Evolutionary conservation across 2,329 filamentous ascomycete species (phyloP).

Genomic region (Fusarium sterilihyphosum): DNA sequence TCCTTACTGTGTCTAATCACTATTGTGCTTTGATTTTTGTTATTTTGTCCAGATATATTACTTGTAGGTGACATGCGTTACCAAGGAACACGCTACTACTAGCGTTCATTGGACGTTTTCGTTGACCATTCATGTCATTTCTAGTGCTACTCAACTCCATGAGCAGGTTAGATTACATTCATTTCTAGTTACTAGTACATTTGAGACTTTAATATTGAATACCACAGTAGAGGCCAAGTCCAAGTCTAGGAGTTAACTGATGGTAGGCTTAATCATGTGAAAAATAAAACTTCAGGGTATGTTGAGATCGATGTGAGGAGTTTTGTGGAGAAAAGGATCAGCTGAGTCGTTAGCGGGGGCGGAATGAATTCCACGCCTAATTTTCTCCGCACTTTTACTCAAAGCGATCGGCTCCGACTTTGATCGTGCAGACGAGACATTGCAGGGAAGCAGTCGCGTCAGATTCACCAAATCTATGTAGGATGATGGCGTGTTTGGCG

Average conservation of each 20-base stretch:
- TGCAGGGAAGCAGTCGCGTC: background rate
- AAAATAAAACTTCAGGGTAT: background rate
- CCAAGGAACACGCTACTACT: rapidly evolving
- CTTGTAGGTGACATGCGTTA: rapidly evolving
- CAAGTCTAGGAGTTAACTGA: no score
- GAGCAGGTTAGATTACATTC: rapidly evolving
- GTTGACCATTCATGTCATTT: no score
- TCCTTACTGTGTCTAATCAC: no score
- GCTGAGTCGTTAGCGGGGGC: background rate
- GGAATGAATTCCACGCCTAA: slow-evolving; percentile 2
- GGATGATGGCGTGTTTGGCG: background rate
- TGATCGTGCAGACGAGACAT: background rate
- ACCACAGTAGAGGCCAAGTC: rapidly evolving
- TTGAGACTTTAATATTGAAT: rapidly evolving
- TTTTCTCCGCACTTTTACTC: slow-evolving; percentile 3
- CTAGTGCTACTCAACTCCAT: no score
- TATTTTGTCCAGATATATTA: no score
- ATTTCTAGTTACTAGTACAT: no score
- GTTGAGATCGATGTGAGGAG: background rate
- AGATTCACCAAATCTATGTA: background rate
- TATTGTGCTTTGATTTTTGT: no score
- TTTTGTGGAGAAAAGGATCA: background rate
- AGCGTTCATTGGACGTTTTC: no score
- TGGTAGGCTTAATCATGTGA: no score
- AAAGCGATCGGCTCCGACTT: background rate